phyloP scores from a whole-genome alignment of 2,329 filamentous ascomycete species.

The Juglanconis oblonga region DNA sequence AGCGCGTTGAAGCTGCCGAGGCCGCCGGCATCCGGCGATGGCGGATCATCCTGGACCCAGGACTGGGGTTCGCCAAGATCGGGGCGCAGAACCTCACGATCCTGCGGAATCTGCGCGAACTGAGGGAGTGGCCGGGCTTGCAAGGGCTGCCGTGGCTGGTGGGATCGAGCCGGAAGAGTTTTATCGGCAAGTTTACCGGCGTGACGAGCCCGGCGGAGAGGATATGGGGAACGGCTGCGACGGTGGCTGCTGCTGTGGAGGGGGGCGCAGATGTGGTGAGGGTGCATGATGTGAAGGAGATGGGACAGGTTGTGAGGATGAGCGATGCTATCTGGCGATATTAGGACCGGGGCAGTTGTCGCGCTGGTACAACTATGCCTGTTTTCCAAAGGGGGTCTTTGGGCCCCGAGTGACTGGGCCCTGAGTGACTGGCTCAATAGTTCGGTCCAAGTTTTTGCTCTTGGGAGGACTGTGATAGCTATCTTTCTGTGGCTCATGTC shows the following conservation, averaged over 20 bases:
- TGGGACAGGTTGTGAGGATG: slow-evolving; percentile 81
- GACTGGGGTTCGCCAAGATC: slow-evolving; percentile 90
- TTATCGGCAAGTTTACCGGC: slow-evolving; percentile 80
- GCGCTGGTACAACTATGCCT: too few relatives aligned
- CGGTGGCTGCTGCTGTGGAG: slow-evolving; percentile 79
- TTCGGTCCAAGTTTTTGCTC: too few relatives aligned
- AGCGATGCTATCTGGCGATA: slow-evolving; percentile 86
- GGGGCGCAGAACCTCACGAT: slow-evolving; percentile 78
- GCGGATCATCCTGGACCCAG: slow-evolving; percentile 93
- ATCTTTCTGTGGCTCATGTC: too few relatives aligned
- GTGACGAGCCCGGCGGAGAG: slow-evolving; percentile 68
- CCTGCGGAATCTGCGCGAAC: slow-evolving; percentile 61
- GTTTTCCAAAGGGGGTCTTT: too few relatives aligned
- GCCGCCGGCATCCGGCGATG: slow-evolving; percentile 81
- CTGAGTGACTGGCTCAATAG: too few relatives aligned
- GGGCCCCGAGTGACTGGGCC: too few relatives aligned
- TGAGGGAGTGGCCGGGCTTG: slow-evolving; percentile 64
- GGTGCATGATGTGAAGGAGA: slow-evolving; percentile 87
- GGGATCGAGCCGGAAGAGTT: slow-evolving; percentile 84
- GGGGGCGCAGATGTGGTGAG: slow-evolving; percentile 89
- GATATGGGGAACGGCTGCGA: slow-evolving; percentile 82
- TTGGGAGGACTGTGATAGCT: too few relatives aligned
- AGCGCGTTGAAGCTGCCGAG: slow-evolving; percentile 71
- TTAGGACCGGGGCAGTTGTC: background rate
- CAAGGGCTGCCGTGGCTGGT: slow-evolving; percentile 81